Base-by-base conservation (phyloP, 1,284 basidiomycete genomes). In the Tilletia horrida region DNA sequence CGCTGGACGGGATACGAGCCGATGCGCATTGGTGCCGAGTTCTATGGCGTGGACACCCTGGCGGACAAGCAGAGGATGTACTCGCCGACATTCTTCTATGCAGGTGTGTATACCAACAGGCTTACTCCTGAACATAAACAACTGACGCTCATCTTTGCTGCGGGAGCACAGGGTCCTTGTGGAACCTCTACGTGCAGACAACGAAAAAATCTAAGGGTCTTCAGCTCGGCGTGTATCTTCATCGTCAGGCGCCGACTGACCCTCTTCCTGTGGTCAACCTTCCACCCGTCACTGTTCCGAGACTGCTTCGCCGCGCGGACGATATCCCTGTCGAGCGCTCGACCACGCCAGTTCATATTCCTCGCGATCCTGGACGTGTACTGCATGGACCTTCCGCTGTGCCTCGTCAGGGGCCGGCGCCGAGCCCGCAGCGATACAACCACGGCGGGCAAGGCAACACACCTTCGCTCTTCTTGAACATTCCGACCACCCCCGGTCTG, bases 181-280 rank as follows among this genome's bases (percentile, higher is more conserved):
- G 90, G 45, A 92, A 93, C 72, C 88, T 93, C 4, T 96, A 95
- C 77, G 88, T 94, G 44, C 92, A 95, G 79, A 87, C 92, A 62
- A 87, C 90, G 52, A 86, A 87, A 69, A 89, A 89, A 84, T 90
- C 88, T 75, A 85, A 85, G 67, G 84, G 84, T 43, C 86, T 87
- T 1, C 92, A 96, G 80, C 85, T 96, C 0, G 93, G 93, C 1
- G 88, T 96, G 62, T 97, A 96, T 76, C 85, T 97, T 2, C 92
- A 94, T 78, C 86, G 93, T 11, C 92, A 94, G 82, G 90, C 88
- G 42, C 87, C 84, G 68, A 85, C 89, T 50, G 91, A 90, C 70
- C 85, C 86, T 21, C 66, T 77, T 2, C 76, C 76, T 4, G 71
- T 66, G 6, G 55, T 35, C 7, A 59, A 25, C 27, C 31, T 59